Evolutionary conservation across 345 rosid species (phyloP).

Genomic region (Aethionema arabicum): DNA sequence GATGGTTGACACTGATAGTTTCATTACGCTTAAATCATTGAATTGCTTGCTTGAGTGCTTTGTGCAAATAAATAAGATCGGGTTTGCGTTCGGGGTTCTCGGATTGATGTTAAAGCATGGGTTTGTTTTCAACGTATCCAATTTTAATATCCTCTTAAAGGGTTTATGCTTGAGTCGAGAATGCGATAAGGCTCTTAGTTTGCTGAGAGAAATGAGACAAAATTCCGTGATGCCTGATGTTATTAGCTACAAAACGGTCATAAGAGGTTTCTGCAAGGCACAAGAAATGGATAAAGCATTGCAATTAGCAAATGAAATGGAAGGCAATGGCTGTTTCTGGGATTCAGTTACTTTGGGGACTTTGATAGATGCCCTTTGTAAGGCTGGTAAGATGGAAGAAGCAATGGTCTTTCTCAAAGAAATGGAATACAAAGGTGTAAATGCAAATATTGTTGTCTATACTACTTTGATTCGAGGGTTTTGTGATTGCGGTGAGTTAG

Average conservation of each 20-base stretch:
- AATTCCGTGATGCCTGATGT: too few relatives aligned
- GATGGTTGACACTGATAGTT: too few relatives aligned
- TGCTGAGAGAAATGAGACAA: too few relatives aligned
- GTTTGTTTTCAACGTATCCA: too few relatives aligned
- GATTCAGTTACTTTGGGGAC: conserved; percentile 34
- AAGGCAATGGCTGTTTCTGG: neutral
- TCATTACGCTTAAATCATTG: too few relatives aligned
- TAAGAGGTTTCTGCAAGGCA: neutral
- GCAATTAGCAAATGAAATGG: conserved; percentile 40
- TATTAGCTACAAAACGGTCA: too few relatives aligned
- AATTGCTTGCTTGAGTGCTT: too few relatives aligned
- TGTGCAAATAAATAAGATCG: conserved; percentile 17
- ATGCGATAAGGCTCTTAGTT: too few relatives aligned
- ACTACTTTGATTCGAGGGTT: conserved; percentile 10
- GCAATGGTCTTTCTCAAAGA: conserved; percentile 40
- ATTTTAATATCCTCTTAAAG: too few relatives aligned
- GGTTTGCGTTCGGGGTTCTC: conserved; percentile 42
- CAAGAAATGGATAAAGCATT: conserved; percentile 36
- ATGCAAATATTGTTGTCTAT: conserved; percentile 39
- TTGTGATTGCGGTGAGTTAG: conserved; percentile 29
- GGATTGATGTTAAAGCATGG: conserved; percentile 47
- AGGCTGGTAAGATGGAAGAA: conserved; percentile 44
- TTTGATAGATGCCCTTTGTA: conserved; percentile 52
- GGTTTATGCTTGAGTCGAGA: too few relatives aligned
- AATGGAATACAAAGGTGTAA: conserved; percentile 42